Evolutionary conservation across 2,329 filamentous ascomycete species (phyloP), one percentile per base, ranked within the genome.

Genomic region (Fusarium tupiense): DNA sequence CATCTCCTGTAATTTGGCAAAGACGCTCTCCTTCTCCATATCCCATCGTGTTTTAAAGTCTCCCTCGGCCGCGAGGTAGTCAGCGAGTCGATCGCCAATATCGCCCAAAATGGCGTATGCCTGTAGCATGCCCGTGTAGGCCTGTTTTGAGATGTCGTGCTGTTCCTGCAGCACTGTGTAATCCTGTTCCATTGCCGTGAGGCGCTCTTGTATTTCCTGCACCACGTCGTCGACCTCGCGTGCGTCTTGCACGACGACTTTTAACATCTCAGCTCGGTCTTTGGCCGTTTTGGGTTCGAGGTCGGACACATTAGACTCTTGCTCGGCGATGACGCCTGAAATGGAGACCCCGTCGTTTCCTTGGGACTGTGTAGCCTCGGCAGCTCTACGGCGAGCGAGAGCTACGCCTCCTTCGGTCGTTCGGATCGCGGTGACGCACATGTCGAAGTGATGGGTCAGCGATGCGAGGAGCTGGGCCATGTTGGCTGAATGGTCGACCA

Each of bases 381-480:
- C 92, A 0, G 91, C 92, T 72, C 90, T 92, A 58, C 89, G 88
- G 17, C 91, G 89, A 11, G 92, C 92, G 52, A 91, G 86, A 10
- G 91, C 92, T 19, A 91, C 91, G 10, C 92, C 93, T 37, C 93
- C 93, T 84, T 98, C 95, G 7, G 95, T 98, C 58, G 96, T 94
- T 68, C 95, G 93, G 49, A 98, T 92, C 2, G 96, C 96, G 2
- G 92, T 96, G 20, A 97, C 94, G 81, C 96, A 98, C 73, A 97
- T 90, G 81, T 98, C 96, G 80, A 98, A 98, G 83, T 98, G 96
- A 33, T 89, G 90, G 13, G 94, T 95, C 8, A 98, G 86, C 2
- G 93, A 94, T 64, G 94, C 90, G 4, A 98, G 89, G 10, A 94
- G 88, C 65, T 92, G 88, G 10, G 95, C 96, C 91, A 97, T 96